Evolutionary conservation across 2,329 filamentous ascomycete species (phyloP).

Genomic region (Verticillium alfalfae): DNA sequence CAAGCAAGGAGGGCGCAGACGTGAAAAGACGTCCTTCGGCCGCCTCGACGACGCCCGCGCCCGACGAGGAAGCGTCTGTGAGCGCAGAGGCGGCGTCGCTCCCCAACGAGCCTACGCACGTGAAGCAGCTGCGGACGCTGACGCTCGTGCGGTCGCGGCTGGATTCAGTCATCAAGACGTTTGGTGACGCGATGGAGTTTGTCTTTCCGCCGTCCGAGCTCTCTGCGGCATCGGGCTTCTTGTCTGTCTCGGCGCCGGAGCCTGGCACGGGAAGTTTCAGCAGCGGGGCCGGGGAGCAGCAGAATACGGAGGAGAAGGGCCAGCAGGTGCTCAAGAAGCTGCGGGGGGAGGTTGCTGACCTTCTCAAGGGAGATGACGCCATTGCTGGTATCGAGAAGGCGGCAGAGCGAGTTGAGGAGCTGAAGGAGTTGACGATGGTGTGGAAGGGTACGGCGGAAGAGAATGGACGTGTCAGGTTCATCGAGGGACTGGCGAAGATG

Average conservation of each 20-base stretch:
- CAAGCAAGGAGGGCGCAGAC: constrained; percentile 5
- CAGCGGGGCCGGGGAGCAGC: constrained; percentile 36
- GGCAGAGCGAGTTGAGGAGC: constrained; percentile 64
- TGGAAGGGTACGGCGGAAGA: constrained; percentile 98
- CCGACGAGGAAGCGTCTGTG: constrained; percentile 6
- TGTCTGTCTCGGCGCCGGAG: constrained; percentile 85
- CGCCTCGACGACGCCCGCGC: constrained; percentile 7
- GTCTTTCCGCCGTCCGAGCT: constrained; percentile 83
- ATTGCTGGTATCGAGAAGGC: constrained; percentile 69
- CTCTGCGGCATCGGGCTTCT: constrained; percentile 76
- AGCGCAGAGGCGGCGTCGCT: constrained; percentile 8
- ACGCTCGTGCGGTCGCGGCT: constrained; percentile 78
- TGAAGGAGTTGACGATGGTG: constrained; percentile 70
- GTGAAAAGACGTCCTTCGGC: constrained; percentile 13
- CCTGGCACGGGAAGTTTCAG: constrained; percentile 39
- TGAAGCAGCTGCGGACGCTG: constrained; percentile 75
- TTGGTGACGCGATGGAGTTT: constrained; percentile 95
- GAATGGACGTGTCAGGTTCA: constrained; percentile 73
- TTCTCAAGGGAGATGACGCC: constrained; percentile 52
- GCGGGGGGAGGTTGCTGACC: constrained; percentile 63
- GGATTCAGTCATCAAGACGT: constrained; percentile 83
- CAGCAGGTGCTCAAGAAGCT: constrained; percentile 70
- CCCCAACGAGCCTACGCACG: constrained; percentile 55
- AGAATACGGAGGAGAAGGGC: constrained; percentile 79
- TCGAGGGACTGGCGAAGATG: constrained; percentile 74